Evolutionary conservation across 129 eudicot species (phyloP).

Genomic region (Arctium minus): DNA sequence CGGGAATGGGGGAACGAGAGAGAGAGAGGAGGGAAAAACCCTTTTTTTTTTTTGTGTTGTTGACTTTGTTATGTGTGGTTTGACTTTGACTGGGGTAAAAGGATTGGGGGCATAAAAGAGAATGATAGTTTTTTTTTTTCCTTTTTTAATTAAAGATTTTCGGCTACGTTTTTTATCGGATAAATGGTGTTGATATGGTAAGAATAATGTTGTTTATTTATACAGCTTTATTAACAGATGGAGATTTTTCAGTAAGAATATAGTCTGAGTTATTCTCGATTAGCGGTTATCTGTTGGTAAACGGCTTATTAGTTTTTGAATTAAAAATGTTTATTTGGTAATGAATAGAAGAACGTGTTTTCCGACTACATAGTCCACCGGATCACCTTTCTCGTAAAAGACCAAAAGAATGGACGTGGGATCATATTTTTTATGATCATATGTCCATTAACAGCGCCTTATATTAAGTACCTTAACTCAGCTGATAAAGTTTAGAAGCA

Average conservation of each 20-base stretch:
- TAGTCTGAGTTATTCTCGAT: too few species aligned
- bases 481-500: background rate
- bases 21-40: conserved; percentile 32
- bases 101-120: background rate
- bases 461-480: background rate
- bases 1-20: background rate
- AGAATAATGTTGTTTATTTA: too few species aligned
- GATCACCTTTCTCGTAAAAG: background rate
- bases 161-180: too few species aligned
- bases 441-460: background rate
- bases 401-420: background rate
- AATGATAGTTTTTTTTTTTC: too few species aligned
- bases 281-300: background rate
- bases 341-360: too few species aligned
- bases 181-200: too few species aligned
- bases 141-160: too few species aligned
- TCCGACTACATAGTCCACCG: background rate
- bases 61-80: background rate
- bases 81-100: background rate
- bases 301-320: background rate
- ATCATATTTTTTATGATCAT: background rate
- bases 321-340: background rate
- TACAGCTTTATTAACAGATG: too few species aligned
- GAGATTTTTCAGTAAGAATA: too few species aligned
- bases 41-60: background rate